Conservation (phyloP, 495 filamentous ascomycete species). For the Saxophila tyrrhenica region DNA sequence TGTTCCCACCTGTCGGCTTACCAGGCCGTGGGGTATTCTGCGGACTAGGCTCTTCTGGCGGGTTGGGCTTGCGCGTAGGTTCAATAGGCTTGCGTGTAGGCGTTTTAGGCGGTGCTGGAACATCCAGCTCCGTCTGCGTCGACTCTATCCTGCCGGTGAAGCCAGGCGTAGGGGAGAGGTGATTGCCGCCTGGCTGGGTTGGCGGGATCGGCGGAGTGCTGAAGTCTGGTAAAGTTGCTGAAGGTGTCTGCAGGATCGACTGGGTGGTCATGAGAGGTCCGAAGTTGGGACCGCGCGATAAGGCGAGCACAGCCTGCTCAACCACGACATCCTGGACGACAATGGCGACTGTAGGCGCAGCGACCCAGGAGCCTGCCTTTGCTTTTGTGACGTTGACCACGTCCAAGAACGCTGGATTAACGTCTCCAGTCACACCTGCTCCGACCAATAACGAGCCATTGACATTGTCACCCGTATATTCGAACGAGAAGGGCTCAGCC, state of each 20-base stretch:
- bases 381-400: constrained; percentile 5
- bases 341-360: constrained; percentile 17
- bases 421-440: constrained; percentile 17
- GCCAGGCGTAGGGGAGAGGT: not conserved
- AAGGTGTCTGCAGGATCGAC: not conserved
- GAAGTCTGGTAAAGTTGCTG: not conserved
- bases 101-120: not conserved
- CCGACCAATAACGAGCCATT: constrained; percentile 5
- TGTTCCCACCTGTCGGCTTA: not conserved
- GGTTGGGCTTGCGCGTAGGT: not conserved
- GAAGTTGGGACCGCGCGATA: not conserved
- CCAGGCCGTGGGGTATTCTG: not conserved
- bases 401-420: constrained; percentile 9
- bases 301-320: not conserved
- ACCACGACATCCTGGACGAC: constrained; percentile 15
- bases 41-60: not conserved
- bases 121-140: not conserved
- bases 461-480: constrained; percentile 3
- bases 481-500: constrained; percentile 12
- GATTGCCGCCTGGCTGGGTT: not conserved
- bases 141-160: not conserved
- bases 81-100: not conserved
- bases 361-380: constrained; percentile 11
- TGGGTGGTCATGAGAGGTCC: not conserved
- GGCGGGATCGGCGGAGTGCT: not conserved